phyloP scores from a whole-genome alignment of 2,329 filamentous ascomycete genomes.

The Diaporthe vexans region DNA sequence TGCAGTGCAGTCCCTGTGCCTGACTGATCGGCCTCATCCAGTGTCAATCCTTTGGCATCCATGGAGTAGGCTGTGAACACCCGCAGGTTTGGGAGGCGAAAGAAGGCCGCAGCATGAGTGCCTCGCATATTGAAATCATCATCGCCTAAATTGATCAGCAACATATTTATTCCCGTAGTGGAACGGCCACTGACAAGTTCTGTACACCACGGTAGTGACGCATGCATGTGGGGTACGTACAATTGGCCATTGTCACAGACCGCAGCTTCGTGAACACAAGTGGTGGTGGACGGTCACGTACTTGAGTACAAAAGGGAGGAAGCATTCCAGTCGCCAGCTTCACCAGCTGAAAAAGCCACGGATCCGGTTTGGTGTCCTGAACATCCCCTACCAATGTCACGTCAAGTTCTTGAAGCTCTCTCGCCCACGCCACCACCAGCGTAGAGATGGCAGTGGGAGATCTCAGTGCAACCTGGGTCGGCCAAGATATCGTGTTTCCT shows the following conservation, averaged over 20 bases:
- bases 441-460: neutral
- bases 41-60: neutral
- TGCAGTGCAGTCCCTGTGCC: neutral
- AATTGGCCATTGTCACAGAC: neutral
- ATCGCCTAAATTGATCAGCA: neutral
- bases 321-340: neutral
- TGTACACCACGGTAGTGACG: neutral
- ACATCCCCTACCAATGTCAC: neutral
- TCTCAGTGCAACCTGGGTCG: neutral
- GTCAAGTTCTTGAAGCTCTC: conserved; percentile 1
- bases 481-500: neutral
- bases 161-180: neutral
- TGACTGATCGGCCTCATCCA: neutral
- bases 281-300: neutral
- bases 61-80: neutral
- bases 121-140: too few relatives aligned
- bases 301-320: neutral
- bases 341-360: neutral
- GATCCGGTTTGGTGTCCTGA: neutral
- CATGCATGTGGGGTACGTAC: neutral
- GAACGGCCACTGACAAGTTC: neutral
- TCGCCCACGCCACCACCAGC: neutral
- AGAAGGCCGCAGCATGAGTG: neutral
- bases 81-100: conserved; percentile 6
- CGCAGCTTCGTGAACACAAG: neutral